A percentile compares a stretch with the other conserved stretches of the same genome.
Evolutionary conservation across 768 basidiomycete species (phyloP).

Genomic region (Lactifluus volemus): DNA sequence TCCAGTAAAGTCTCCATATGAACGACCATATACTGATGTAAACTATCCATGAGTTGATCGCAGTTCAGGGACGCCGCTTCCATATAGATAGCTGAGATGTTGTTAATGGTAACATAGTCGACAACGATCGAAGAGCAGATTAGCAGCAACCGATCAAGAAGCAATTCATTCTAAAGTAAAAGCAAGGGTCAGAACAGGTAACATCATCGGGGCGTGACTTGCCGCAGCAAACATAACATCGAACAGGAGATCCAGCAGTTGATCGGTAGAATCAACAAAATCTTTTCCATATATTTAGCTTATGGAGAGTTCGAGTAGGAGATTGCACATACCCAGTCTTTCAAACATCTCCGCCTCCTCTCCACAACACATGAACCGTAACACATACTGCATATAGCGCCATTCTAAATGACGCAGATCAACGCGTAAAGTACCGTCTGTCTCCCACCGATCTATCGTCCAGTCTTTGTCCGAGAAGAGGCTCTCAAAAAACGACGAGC

Average conservation of each 20-base stretch:
- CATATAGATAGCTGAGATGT: slow-evolving; percentile 69
- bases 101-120: slow-evolving; percentile 56
- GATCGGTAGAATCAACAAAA: slow-evolving; percentile 55
- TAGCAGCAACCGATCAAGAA: slow-evolving; percentile 77
- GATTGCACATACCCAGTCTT: slow-evolving; percentile 43
- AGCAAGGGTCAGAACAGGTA: neutral
- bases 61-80: slow-evolving; percentile 80
- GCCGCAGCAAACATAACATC: slow-evolving; percentile 81
- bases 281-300: slow-evolving; percentile 32
- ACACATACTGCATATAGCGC: slow-evolving; percentile 66
- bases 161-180: slow-evolving; percentile 62
- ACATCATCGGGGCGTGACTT: slow-evolving; percentile 22
- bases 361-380: slow-evolving; percentile 73
- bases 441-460: slow-evolving; percentile 52
- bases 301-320: neutral
- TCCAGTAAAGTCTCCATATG: slow-evolving; percentile 89
- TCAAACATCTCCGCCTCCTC: slow-evolving; percentile 60
- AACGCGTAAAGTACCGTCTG: slow-evolving; percentile 48
- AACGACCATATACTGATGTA: slow-evolving; percentile 71
- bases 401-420: slow-evolving; percentile 65
- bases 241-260: slow-evolving; percentile 79
- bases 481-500: slow-evolving; percentile 74
- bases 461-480: slow-evolving; percentile 82
- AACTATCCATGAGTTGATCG: slow-evolving; percentile 50
- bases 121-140: slow-evolving; percentile 76